Percentiles rank a stretch among this genome's conserved stretches.
Conservation (phyloP, 2,329 filamentous ascomycete genomes). For the Colletotrichum lupini region DNA sequence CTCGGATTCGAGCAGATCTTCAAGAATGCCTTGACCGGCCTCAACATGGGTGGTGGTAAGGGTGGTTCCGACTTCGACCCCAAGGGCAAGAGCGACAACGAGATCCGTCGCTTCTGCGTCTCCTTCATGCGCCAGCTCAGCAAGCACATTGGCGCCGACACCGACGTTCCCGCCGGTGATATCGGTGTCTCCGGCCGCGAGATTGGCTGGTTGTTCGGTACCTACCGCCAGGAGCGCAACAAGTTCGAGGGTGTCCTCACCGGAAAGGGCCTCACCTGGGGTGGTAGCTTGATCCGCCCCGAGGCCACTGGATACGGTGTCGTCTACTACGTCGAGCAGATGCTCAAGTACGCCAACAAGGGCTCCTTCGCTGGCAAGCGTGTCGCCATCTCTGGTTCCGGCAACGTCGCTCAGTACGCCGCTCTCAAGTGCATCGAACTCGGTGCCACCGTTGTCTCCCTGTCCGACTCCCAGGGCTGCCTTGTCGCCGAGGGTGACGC, state of each 20-base stretch:
- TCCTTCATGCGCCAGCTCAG: slow-evolving; percentile 96
- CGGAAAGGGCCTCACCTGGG: slow-evolving; percentile 94
- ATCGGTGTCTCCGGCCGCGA: slow-evolving; percentile 94
- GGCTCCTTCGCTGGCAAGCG: slow-evolving; percentile 91
- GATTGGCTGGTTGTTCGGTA: slow-evolving; percentile 94
- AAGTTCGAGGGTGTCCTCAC: slow-evolving; percentile 96
- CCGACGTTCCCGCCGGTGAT: slow-evolving; percentile 95
- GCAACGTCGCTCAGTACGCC: slow-evolving; percentile 98
- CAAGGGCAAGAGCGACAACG: slow-evolving; percentile 97
- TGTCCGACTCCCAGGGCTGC: slow-evolving; percentile 91
- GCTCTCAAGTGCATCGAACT: slow-evolving; percentile 97
- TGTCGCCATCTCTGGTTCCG: slow-evolving; percentile 95
- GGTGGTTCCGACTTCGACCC: slow-evolving; percentile 98
- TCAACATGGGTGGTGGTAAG: slow-evolving; percentile 97
- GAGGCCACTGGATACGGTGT: slow-evolving; percentile 98
- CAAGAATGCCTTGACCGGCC: slow-evolving; percentile 97
- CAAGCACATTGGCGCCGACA: slow-evolving; percentile 96
- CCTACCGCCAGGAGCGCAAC: slow-evolving; percentile 90
- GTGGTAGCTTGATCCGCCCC: slow-evolving; percentile 91
- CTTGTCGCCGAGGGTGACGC: slow-evolving; percentile 79
- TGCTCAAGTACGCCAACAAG: slow-evolving; percentile 91
- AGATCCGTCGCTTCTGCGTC: slow-evolving; percentile 97
- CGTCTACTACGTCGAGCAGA: slow-evolving; percentile 95
- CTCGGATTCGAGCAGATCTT: slow-evolving; percentile 99
- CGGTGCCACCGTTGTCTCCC: slow-evolving; percentile 89